These are phyloP conservation scores for Malassezia nana DNA, from an alignment of 1,284 basidiomycete genomes.

Conservation along the genomic window DNA sequence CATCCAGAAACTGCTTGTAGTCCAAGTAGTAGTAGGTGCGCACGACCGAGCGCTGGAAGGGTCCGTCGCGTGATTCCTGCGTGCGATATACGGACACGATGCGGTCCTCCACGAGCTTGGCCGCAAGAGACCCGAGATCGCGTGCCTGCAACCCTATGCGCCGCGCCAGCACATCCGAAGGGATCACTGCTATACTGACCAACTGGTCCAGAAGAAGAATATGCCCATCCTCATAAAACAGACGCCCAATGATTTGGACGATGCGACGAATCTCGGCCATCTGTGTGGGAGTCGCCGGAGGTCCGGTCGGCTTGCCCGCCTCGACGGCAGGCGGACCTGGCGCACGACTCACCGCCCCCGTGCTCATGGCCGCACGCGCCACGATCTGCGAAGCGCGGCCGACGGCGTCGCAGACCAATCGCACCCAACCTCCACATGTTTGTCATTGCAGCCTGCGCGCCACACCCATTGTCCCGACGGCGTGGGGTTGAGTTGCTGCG, in stretches of 20 bases:
- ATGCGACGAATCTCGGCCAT: slow-evolving; percentile 51
- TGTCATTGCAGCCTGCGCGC: not conserved
- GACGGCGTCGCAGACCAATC: not conserved
- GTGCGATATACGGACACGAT: slow-evolving; percentile 52
- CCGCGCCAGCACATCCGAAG: slow-evolving; percentile 81
- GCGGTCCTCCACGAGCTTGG: slow-evolving; percentile 71
- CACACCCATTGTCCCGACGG: too few relatives aligned
- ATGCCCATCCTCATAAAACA: slow-evolving; percentile 87
- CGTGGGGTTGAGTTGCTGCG: too few relatives aligned
- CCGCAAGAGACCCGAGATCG: slow-evolving; percentile 84
- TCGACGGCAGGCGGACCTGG: not conserved
- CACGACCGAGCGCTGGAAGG: slow-evolving; percentile 17
- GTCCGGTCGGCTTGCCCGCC: too few relatives aligned
- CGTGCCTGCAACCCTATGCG: slow-evolving; percentile 79
- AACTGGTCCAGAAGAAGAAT: slow-evolving; percentile 88
- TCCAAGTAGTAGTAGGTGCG: slow-evolving; percentile 81
- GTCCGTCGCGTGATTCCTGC: slow-evolving; percentile 10
- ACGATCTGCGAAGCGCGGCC: not conserved
- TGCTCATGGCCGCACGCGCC: not conserved
- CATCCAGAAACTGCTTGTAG: slow-evolving; percentile 87
- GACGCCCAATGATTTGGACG: slow-evolving; percentile 80
- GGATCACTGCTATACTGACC: slow-evolving; percentile 78
- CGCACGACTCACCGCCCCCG: not conserved
- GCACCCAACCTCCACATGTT: not conserved
- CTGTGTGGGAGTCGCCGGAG: slow-evolving; percentile 33